Evolutionary conservation across 805 yeast species (phyloP).

Genomic region (Hanseniaspora pseudoguilliermondii): DNA sequence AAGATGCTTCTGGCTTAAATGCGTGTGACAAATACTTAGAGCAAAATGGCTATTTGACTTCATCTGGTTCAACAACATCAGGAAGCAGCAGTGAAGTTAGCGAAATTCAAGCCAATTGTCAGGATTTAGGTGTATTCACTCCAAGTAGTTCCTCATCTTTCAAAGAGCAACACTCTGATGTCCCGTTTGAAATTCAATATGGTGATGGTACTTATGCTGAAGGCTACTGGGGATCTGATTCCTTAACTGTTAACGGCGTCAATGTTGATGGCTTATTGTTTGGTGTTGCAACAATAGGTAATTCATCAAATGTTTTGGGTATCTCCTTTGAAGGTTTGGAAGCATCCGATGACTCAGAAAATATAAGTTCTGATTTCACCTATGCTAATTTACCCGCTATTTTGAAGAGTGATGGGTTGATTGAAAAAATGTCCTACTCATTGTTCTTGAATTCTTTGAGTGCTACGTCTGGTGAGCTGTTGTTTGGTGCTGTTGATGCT

Average conservation of each 20-base stretch:
- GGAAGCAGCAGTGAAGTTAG: background rate
- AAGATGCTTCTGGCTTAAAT: background rate
- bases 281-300: slow-evolving; percentile 59
- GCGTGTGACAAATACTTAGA: slow-evolving; percentile 1
- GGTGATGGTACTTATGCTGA: slow-evolving; percentile 40
- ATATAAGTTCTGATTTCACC: slow-evolving; percentile 11
- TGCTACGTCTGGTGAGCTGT: slow-evolving; percentile 38
- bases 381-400: slow-evolving; percentile 59
- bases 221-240: slow-evolving; percentile 41
- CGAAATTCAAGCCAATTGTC: background rate
- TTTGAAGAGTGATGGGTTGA: slow-evolving; percentile 46
- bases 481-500: slow-evolving; percentile 64
- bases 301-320: slow-evolving; percentile 53
- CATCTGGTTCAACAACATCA: background rate
- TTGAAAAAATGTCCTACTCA: slow-evolving; percentile 46
- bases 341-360: slow-evolving; percentile 36
- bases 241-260: slow-evolving; percentile 40
- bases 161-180: background rate
- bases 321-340: slow-evolving; percentile 62
- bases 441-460: slow-evolving; percentile 40
- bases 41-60: background rate
- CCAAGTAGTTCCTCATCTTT: background rate
- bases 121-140: background rate
- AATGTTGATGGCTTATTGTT: slow-evolving; percentile 43
- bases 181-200: slow-evolving; percentile 34